These are phyloP conservation scores for Phialocephala subalpina DNA, from an alignment of 2,329 filamentous ascomycete genomes.

Conservation along the genomic window DNA sequence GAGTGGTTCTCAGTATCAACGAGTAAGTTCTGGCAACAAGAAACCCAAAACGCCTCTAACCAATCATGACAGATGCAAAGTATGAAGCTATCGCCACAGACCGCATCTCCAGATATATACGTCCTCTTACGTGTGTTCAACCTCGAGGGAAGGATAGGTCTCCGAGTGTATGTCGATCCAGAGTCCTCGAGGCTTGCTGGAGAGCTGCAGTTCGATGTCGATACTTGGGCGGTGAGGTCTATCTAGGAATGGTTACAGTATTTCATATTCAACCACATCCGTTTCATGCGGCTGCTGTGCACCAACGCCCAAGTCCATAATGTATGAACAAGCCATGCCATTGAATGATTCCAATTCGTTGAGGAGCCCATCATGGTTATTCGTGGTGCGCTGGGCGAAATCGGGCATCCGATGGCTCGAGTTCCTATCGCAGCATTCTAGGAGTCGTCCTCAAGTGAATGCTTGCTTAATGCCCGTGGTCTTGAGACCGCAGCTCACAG, in stretches of 20 bases:
- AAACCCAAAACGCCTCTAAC: neutral
- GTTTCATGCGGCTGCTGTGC: too few relatives aligned
- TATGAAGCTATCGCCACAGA: neutral
- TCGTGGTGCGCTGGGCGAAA: too few relatives aligned
- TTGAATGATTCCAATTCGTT: too few relatives aligned
- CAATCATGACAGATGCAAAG: constrained; percentile 1
- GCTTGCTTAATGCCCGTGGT: too few relatives aligned
- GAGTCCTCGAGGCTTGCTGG: constrained; percentile 7
- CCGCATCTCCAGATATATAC: constrained; percentile 13
- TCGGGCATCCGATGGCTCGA: too few relatives aligned
- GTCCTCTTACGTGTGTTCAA: constrained; percentile 21
- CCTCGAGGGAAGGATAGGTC: constrained; percentile 18
- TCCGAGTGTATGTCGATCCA: constrained; percentile 21
- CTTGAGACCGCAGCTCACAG: too few relatives aligned
- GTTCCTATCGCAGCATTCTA: too few relatives aligned
- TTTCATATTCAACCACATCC: too few relatives aligned
- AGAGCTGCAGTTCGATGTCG: constrained; percentile 19
- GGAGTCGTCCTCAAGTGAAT: too few relatives aligned
- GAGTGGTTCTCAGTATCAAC: neutral
- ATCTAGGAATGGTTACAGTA: neutral
- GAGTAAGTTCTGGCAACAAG: neutral
- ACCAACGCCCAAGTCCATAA: too few relatives aligned
- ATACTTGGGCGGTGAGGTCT: constrained; percentile 23
- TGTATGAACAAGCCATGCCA: too few relatives aligned
- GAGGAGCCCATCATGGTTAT: too few relatives aligned